Evolutionary conservation across 148 eudicot genomes (phyloP).

Genomic region (Rhododendron williamsianum): DNA sequence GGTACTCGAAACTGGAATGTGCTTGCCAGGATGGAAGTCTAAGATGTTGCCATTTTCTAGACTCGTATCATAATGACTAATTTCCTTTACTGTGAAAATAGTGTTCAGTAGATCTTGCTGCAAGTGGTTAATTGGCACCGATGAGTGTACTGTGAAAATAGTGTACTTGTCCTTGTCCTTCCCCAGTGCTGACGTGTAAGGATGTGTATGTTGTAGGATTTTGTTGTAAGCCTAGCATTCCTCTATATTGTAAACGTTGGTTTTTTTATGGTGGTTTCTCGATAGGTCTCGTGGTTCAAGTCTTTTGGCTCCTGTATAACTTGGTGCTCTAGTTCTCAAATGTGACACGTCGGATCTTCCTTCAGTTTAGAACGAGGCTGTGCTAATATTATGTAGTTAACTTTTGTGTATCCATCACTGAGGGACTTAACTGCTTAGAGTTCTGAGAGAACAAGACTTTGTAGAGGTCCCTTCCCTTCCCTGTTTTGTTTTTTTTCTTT

Average conservation of each 20-base stretch:
- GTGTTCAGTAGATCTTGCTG: not conserved
- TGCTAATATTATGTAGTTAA: not conserved
- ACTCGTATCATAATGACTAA: not conserved
- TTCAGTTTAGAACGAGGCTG: not conserved
- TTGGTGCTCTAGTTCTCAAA: not conserved
- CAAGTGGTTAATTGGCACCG: conserved; percentile 2
- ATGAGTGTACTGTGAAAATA: not conserved
- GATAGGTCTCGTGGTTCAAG: not conserved
- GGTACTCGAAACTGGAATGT: not conserved
- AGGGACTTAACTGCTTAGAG: not conserved
- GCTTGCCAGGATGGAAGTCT: not conserved
- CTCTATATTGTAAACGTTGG: not conserved
- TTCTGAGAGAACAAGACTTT: not conserved
- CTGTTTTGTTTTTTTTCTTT: not conserved
- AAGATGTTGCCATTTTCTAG: not conserved
- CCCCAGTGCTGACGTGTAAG: too few species aligned
- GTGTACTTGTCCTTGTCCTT: too few species aligned
- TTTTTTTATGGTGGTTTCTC: not conserved
- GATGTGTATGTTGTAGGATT: too few species aligned
- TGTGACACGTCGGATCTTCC: not conserved
- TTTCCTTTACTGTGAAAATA: not conserved
- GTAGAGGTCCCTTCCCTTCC: not conserved
- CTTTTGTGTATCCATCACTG: not conserved
- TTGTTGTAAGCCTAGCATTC: too few species aligned
- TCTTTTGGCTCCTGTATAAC: not conserved